A percentile compares a stretch with the other conserved stretches of the same genome.
Evolutionary conservation across 1,284 basidiomycete species (phyloP).

Genomic region (Boletus semigastroideus): DNA sequence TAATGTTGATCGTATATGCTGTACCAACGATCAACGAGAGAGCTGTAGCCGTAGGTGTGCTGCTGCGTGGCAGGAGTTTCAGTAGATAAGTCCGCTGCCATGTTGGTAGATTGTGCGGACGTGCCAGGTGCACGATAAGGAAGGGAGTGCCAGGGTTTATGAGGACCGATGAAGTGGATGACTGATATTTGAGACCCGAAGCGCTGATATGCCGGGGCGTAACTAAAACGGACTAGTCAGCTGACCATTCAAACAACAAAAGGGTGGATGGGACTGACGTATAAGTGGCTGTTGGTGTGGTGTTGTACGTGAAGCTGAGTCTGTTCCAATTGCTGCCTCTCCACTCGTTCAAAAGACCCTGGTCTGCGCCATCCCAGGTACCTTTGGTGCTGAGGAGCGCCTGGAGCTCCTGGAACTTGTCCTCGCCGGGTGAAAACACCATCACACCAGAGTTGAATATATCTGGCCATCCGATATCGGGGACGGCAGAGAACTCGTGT

Average conservation of each 20-base stretch:
- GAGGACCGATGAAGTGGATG: constrained; percentile 92
- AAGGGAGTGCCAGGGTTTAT: constrained; percentile 90
- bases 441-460: constrained; percentile 98
- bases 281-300: constrained; percentile 96
- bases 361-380: constrained; percentile 96
- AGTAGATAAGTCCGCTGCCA: constrained; percentile 17
- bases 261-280: constrained; percentile 61
- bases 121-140: constrained; percentile 61
- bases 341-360: constrained; percentile 95
- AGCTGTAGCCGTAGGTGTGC: constrained; percentile 69
- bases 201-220: constrained; percentile 93
- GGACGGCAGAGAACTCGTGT: constrained; percentile 83
- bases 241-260: constrained; percentile 23
- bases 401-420: constrained; percentile 78
- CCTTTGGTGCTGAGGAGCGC: constrained; percentile 73
- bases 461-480: constrained; percentile 98
- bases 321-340: constrained; percentile 85
- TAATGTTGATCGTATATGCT: constrained; percentile 87
- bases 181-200: constrained; percentile 87
- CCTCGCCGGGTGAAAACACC: constrained; percentile 79
- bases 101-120: constrained; percentile 26
- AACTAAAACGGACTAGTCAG: constrained; percentile 49
- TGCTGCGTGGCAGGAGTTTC: constrained; percentile 35
- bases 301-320: constrained; percentile 95
- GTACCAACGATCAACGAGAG: constrained; percentile 89